Evolutionary conservation across 2,329 filamentous ascomycete genomes (phyloP), one percentile per base, ranked within the genome.

Genomic region (Neofusicoccum umdonicola): DNA sequence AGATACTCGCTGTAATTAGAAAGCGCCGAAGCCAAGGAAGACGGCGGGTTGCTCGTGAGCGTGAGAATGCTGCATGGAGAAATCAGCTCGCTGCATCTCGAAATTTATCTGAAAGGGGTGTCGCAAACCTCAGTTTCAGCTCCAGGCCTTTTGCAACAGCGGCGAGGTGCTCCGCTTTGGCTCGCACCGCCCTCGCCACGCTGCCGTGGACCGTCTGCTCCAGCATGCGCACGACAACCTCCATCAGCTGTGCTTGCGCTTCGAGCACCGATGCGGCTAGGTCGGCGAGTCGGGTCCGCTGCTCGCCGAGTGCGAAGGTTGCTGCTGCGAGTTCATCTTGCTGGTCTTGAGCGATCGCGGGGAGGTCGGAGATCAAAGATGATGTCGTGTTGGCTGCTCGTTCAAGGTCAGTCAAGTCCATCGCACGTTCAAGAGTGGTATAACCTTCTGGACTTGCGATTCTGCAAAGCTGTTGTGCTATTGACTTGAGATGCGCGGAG

Each of bases 121-220:
- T 31, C 27, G 13, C 37, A 11, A 39, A 70, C 68, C 67, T 63
- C 22, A 81, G 69, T 64, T 82, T 81, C 52, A 79, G 68, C 11
- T 74, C 73, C 66, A 83, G 74, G 15, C 78, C 74, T 22, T 75
- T 74, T 9, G 80, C 80, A 15, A 80, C 77, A 1, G 73, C 70
- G 8, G 75, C 74, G 0, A 82, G 69, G 45, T 79, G 77, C 42
- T 82, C 80, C 0, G 80, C 78, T 60, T 77, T 75, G 0, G 80
- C 75, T 63, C 77, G 77, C 2, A 75, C 75, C 47, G 73, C 71
- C 0, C 81, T 74, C 1, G 80, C 71, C 0, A 82, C 69, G 3
- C 76, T 72, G 56, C 81, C 81, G 67, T 83, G 80, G 41, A 81
- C 77, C 0, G 76, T 80, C 66, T 82, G 81, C 68, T 84, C 81